These are phyloP conservation scores for Hebeloma cylindrosporum DNA, from an alignment of 768 basidiomycete species.

Conservation along the genomic window DNA sequence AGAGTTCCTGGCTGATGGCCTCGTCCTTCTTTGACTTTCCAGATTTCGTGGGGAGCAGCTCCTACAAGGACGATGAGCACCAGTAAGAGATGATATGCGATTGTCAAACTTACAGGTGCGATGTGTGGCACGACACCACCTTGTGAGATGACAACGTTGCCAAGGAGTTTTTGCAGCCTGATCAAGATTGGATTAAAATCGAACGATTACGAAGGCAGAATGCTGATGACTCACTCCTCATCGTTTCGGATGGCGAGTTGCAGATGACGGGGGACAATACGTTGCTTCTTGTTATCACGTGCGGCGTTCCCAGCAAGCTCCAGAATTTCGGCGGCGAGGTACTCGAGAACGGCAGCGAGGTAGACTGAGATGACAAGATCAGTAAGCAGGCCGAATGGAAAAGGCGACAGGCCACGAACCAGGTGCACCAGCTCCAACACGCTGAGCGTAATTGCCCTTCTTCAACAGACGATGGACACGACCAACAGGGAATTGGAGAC, in stretches of 20 bases:
- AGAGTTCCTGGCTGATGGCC: conserved; percentile 46
- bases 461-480: conserved; percentile 91
- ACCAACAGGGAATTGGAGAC: conserved; percentile 88
- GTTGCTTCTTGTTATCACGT: conserved; percentile 86
- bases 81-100: neutral
- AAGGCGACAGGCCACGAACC: conserved; percentile 39
- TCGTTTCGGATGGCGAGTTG: conserved; percentile 94
- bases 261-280: conserved; percentile 92
- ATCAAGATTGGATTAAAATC: conserved; percentile 7
- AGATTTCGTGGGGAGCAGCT: conserved; percentile 43
- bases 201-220: neutral
- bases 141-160: conserved; percentile 89
- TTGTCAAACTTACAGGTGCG: conserved; percentile 40
- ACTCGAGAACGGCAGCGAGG: conserved; percentile 89
- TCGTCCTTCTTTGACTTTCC: conserved; percentile 45
- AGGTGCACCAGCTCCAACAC: conserved; percentile 88
- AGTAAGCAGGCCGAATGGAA: conserved; percentile 1
- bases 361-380: conserved; percentile 58
- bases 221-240: conserved; percentile 57
- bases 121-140: conserved; percentile 83
- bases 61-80: conserved; percentile 30
- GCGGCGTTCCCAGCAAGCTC: conserved; percentile 90
- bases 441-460: conserved; percentile 86
- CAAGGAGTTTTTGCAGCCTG: conserved; percentile 79
- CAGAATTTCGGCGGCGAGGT: conserved; percentile 91